A percentile compares a stretch with the other conserved stretches of the same genome.
Evolutionary conservation across 345 rosid species (phyloP).

Genomic region (Lumnitzera racemosa): DNA sequence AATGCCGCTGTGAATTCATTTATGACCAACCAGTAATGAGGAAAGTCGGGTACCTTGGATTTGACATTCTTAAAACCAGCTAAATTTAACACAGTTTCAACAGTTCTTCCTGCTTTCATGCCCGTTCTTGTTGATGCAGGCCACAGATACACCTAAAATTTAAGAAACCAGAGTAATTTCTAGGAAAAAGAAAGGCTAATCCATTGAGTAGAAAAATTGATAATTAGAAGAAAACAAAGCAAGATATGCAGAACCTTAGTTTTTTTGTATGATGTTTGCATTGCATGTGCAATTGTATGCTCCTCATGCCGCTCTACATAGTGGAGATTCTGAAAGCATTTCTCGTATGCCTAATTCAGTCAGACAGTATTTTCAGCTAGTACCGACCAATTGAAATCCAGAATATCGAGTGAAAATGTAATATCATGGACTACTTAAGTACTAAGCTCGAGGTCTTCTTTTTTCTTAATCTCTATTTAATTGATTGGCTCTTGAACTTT

Average conservation of each 20-base stretch:
- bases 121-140: conserved; percentile 83
- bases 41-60: conserved; percentile 59
- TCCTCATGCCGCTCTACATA: conserved; percentile 83
- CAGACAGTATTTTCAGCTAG: not conserved
- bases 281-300: conserved; percentile 93
- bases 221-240: not conserved
- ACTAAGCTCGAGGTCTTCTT: no score
- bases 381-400: no score
- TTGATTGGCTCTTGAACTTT: no score
- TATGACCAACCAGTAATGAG: not conserved
- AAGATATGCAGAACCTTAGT: conserved; percentile 56
- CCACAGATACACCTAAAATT: conserved; percentile 77
- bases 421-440: no score
- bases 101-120: conserved; percentile 88
- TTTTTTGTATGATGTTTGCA: conserved; percentile 76
- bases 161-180: not conserved
- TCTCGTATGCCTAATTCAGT: conserved; percentile 67
- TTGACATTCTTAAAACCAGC: conserved; percentile 94
- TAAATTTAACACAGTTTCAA: conserved; percentile 60
- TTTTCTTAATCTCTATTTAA: no score
- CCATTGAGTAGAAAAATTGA: not conserved
- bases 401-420: no score
- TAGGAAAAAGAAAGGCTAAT: not conserved
- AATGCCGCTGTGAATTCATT: not conserved
- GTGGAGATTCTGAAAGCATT: conserved; percentile 95